Percentiles rank a stretch among this genome's conserved stretches.
phyloP scores from a whole-genome alignment of 2,329 filamentous ascomycete species.

The Claviceps capensis region DNA sequence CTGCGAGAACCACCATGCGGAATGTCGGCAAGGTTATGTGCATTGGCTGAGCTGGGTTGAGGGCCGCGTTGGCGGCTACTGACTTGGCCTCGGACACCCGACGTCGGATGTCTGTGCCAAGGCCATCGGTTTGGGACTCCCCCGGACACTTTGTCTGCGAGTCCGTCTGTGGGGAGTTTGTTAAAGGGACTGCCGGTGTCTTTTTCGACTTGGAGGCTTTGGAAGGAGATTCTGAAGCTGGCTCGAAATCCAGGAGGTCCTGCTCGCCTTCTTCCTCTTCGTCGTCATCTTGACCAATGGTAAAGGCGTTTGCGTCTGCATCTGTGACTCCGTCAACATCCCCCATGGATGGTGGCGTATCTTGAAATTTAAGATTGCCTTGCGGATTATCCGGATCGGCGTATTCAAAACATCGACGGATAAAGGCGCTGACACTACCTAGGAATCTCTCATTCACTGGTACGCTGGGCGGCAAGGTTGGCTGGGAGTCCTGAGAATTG shows the following conservation, averaged over 20 bases:
- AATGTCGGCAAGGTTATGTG: conserved; percentile 96
- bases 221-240: conserved; percentile 25
- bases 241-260: conserved; percentile 48
- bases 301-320: conserved; percentile 41
- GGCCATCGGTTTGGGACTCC: conserved; percentile 5
- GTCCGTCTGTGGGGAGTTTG: neutral
- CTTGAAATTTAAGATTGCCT: conserved; percentile 26
- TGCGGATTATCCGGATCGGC: conserved; percentile 78
- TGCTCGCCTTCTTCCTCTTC: conserved; percentile 48
- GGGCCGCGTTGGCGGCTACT: conserved; percentile 72
- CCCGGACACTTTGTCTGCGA: neutral
- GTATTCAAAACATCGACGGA: conserved; percentile 92
- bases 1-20: conserved; percentile 94
- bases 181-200: conserved; percentile 21
- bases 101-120: conserved; percentile 13
- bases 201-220: conserved; percentile 28
- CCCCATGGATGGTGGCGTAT: conserved; percentile 12
- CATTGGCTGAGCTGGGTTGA: conserved; percentile 84
- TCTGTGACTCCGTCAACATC: conserved; percentile 25
- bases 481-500: conserved; percentile 19
- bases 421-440: conserved; percentile 88
- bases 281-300: conserved; percentile 55
- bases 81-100: conserved; percentile 50
- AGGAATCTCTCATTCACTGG: conserved; percentile 78
- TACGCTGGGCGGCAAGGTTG: conserved; percentile 31